Percentiles rank a stretch among this genome's conserved stretches.
Conservation (phyloP, 2,329 filamentous ascomycete species). For the Aureobasidium mangrovei region DNA sequence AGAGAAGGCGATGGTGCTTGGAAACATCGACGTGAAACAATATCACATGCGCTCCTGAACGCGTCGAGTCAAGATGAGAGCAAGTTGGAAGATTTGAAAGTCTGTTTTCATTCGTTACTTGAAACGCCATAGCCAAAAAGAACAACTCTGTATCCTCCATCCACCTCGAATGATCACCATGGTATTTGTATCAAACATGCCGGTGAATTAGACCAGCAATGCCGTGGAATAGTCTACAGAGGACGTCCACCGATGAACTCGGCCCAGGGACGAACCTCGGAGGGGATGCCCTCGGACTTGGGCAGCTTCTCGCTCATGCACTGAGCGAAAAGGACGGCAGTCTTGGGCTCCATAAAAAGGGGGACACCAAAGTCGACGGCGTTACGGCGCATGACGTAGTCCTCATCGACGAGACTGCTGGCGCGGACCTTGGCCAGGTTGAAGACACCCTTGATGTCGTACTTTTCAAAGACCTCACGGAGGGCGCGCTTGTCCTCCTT, state of each 20-base stretch:
- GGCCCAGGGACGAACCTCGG: slow-evolving; percentile 88
- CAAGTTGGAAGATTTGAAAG: too few relatives aligned
- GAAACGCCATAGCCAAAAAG: background rate
- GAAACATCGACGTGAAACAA: too few relatives aligned
- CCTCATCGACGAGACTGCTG: slow-evolving; percentile 78
- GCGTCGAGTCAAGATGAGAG: too few relatives aligned
- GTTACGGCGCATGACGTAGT: slow-evolving; percentile 98
- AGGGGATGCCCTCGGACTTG: slow-evolving; percentile 74
- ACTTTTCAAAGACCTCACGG: slow-evolving; percentile 91
- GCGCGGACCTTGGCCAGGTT: slow-evolving; percentile 80
- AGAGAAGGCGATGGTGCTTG: too few relatives aligned
- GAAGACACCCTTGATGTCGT: slow-evolving; percentile 92
- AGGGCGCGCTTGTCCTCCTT: slow-evolving; percentile 92
- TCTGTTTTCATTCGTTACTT: background rate
- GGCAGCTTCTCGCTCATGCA: slow-evolving; percentile 97
- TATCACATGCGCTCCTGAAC: too few relatives aligned
- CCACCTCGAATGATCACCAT: background rate
- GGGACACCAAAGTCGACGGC: slow-evolving; percentile 97
- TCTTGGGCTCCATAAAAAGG: slow-evolving; percentile 98
- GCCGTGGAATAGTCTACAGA: background rate
- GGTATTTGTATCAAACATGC: background rate
- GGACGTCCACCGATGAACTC: slow-evolving; percentile 65
- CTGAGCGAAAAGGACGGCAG: slow-evolving; percentile 87
- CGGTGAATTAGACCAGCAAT: background rate
- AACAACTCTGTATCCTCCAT: slow-evolving; percentile 2